Evolutionary conservation across 192 early-diverging fungal genomes (phyloP).

Genomic region (Gamsiella multidivaricata): DNA sequence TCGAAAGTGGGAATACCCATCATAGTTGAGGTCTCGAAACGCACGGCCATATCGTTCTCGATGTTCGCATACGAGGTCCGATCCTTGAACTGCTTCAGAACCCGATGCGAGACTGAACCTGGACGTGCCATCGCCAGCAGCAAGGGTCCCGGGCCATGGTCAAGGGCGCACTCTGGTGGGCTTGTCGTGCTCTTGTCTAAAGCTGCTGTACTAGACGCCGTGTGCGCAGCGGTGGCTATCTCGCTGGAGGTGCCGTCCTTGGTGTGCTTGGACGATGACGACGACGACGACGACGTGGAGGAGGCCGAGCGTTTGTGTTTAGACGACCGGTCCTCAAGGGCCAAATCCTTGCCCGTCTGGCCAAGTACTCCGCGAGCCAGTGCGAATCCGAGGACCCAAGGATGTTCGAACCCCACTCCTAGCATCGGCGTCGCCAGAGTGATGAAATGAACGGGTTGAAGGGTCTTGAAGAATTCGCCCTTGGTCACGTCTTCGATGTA

Average conservation of each 20-base stretch:
- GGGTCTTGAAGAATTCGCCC: constrained; percentile 55
- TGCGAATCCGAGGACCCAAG: constrained; percentile 47
- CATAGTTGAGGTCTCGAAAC: constrained; percentile 50
- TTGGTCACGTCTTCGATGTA: constrained; percentile 57
- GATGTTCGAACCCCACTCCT: constrained; percentile 54
- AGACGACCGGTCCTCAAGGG: constrained; percentile 18
- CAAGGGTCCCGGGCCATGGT: constrained; percentile 37
- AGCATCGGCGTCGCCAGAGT: constrained; percentile 59
- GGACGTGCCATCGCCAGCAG: constrained; percentile 55
- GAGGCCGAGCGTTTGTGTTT: constrained; percentile 8
- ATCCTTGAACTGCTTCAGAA: constrained; percentile 43
- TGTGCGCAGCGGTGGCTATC: not conserved
- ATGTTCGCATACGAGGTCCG: constrained; percentile 62
- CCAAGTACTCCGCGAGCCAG: constrained; percentile 54
- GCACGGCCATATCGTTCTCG: constrained; percentile 59
- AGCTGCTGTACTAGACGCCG: not conserved
- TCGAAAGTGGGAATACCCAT: constrained; percentile 45
- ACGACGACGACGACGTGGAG: constrained; percentile 9
- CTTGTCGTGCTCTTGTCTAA: not conserved
- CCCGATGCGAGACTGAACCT: constrained; percentile 39
- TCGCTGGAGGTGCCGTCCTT: not conserved
- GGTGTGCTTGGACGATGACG: not conserved
- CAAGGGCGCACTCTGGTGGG: constrained; percentile 18
- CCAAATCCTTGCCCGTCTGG: constrained; percentile 63
- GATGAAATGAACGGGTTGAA: constrained; percentile 58